Evolutionary conservation across 306 rosid species (phyloP).

Genomic region (Spatholobus suberectus): DNA sequence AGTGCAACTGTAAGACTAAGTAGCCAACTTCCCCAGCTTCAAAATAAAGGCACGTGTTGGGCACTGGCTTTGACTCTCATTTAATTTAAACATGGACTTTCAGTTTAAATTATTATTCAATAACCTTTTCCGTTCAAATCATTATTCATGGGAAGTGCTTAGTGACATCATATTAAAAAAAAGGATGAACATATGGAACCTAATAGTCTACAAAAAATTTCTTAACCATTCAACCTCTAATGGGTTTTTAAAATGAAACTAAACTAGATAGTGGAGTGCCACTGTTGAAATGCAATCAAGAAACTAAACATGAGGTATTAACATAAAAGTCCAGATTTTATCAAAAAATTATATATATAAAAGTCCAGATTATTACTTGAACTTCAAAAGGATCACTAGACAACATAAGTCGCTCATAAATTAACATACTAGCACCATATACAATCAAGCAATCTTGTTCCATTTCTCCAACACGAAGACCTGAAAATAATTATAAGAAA

Average conservation of each 20-base stretch:
- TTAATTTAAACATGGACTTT: no score
- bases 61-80: no score
- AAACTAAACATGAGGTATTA: conserved; percentile 13
- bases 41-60: no score
- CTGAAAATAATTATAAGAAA: conserved; percentile 50
- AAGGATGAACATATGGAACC: neutral
- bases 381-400: conserved; percentile 97
- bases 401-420: conserved; percentile 85
- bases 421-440: conserved; percentile 96
- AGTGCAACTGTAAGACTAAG: no score
- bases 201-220: neutral
- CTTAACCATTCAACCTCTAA: neutral
- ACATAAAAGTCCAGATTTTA: no score
- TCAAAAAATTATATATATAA: no score
- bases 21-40: no score
- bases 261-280: neutral
- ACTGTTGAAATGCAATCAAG: conserved; percentile 1
- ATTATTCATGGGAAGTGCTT: neutral
- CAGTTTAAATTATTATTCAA: no score
- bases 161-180: neutral
- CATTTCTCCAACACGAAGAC: conserved; percentile 98
- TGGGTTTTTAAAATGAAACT: neutral
- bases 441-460: conserved; percentile 97
- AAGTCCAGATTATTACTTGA: conserved; percentile 61
- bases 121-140: no score